Percentiles rank a stretch among this genome's conserved stretches.
These are phyloP conservation scores for Colletotrichum phormii DNA, from an alignment of 2,329 filamentous ascomycete genomes.

Conservation along the genomic window DNA sequence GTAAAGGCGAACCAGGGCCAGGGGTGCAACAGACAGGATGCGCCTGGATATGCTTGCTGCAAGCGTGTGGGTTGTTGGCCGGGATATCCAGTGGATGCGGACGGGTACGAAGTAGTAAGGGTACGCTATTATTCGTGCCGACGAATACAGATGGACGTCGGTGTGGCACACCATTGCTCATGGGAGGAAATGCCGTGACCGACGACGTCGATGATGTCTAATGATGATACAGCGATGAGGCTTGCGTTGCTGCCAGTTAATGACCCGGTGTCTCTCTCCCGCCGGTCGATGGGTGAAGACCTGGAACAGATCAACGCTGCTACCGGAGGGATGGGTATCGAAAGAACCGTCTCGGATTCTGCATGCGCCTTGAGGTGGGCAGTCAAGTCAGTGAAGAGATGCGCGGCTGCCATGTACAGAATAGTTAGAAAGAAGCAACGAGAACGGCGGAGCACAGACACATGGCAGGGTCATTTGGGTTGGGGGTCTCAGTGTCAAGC, in stretches of 20 bases:
- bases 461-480: constrained; percentile 7
- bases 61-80: not conserved
- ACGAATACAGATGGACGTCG: not conserved
- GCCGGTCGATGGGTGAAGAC: constrained; percentile 21
- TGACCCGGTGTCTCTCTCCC: constrained; percentile 27
- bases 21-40: not conserved
- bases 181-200: not conserved
- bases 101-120: not conserved
- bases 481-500: constrained; percentile 21
- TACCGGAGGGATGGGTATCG: constrained; percentile 3
- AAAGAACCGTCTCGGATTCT: not conserved
- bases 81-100: constrained; percentile 1
- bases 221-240: constrained; percentile 3
- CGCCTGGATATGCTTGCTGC: constrained; percentile 5
- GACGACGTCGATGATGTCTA: not conserved
- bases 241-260: constrained; percentile 25
- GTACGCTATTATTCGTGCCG: not conserved
- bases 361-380: not conserved
- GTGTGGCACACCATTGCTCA: not conserved
- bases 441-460: constrained; percentile 5
- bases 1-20: not conserved
- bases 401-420: constrained; percentile 23
- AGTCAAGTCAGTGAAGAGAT: not conserved
- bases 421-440: constrained; percentile 21
- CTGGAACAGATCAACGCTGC: not conserved